A percentile compares a stretch with the other conserved stretches of the same genome.
Evolutionary conservation across 2,329 filamentous ascomycete species (phyloP).

Genomic region (Pseudogymnoascus sp.): DNA sequence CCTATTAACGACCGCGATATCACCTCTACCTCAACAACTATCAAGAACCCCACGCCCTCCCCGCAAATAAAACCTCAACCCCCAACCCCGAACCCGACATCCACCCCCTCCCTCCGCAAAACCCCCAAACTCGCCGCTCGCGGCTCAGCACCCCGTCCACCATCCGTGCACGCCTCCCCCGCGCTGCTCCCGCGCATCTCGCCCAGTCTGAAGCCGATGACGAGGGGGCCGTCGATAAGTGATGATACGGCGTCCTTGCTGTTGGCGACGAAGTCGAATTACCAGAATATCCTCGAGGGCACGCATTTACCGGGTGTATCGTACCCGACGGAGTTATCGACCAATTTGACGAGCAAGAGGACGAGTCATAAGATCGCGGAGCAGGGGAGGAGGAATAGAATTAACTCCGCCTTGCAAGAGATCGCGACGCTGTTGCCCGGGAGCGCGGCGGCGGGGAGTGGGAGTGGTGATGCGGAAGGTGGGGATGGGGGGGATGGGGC

Average conservation of each 20-base stretch:
- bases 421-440: constrained; percentile 78
- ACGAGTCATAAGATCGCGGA: constrained; percentile 98
- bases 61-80: constrained; percentile 27
- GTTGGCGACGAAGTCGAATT: constrained; percentile 91
- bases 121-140: constrained; percentile 47
- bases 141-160: constrained; percentile 58
- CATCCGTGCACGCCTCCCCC: constrained; percentile 72
- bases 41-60: constrained; percentile 35
- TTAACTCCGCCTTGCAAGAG: constrained; percentile 86
- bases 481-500: constrained; percentile 40
- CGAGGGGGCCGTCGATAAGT: constrained; percentile 53
- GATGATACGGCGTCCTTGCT: constrained; percentile 61
- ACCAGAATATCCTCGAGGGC: constrained; percentile 92
- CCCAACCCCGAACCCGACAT: constrained; percentile 42
- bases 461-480: constrained; percentile 33
- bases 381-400: constrained; percentile 87
- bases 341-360: constrained; percentile 89
- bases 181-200: constrained; percentile 84
- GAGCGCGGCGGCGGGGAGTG: constrained; percentile 26
- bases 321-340: constrained; percentile 84
- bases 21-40: constrained; percentile 35
- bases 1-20: constrained; percentile 12
- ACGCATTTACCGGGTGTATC: constrained; percentile 82
- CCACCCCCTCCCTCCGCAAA: constrained; percentile 31
- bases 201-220: constrained; percentile 83